Evolutionary conservation across 768 basidiomycete species (phyloP).

Genomic region (Termitomyces sp.): DNA sequence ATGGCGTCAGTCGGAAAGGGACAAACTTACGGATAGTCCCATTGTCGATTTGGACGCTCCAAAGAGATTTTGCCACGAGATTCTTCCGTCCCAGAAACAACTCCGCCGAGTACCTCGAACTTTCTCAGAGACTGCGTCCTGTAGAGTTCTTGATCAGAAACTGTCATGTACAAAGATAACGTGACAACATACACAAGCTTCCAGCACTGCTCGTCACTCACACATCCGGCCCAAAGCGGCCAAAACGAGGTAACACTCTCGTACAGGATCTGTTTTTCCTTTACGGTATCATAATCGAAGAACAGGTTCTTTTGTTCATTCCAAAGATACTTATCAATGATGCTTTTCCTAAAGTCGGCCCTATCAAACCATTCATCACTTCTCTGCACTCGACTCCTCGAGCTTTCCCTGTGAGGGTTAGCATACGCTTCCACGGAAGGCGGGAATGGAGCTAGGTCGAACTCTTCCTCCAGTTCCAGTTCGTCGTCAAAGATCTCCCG

Average conservation of each 20-base stretch:
- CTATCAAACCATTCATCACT: slow-evolving; percentile 93
- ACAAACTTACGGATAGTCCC: slow-evolving; percentile 87
- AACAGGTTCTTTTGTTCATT: slow-evolving; percentile 92
- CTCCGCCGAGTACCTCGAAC: slow-evolving; percentile 93
- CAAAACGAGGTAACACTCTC: slow-evolving; percentile 97
- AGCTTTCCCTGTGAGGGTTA: slow-evolving; percentile 52
- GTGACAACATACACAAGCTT: slow-evolving; percentile 72
- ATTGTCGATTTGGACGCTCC: slow-evolving; percentile 95
- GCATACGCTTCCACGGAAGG: slow-evolving; percentile 68
- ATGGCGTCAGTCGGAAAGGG: slow-evolving; percentile 6
- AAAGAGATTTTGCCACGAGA: slow-evolving; percentile 94
- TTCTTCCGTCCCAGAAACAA: slow-evolving; percentile 95
- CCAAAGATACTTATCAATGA: slow-evolving; percentile 95
- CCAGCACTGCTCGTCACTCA: slow-evolving; percentile 93
- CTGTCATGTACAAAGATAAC: neutral
- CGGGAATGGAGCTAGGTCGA: slow-evolving; percentile 88
- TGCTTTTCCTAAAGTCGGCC: slow-evolving; percentile 73
- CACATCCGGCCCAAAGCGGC: slow-evolving; percentile 97
- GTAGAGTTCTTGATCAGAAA: slow-evolving; percentile 15
- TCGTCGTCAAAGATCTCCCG: slow-evolving; percentile 92
- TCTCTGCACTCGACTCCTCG: slow-evolving; percentile 54
- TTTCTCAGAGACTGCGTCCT: slow-evolving; percentile 86
- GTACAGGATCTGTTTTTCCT: slow-evolving; percentile 88
- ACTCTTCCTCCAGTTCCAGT: slow-evolving; percentile 89
- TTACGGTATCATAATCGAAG: slow-evolving; percentile 93